Conservation (phyloP, 2,329 filamentous ascomycete species). For the Clathrospora elynae region DNA sequence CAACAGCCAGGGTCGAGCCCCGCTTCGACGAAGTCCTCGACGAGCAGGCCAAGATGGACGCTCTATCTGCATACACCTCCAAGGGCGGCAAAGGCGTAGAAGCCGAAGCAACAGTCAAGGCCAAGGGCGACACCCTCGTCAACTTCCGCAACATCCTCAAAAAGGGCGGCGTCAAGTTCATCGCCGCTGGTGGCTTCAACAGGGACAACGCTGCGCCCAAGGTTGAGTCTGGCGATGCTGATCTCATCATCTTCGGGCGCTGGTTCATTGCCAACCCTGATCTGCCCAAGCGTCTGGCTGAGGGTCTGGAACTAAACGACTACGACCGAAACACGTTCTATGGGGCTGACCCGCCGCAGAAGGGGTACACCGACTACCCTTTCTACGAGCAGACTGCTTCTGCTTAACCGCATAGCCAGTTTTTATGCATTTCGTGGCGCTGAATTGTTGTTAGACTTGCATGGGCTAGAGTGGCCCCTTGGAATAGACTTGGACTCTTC, state of each 20-base stretch:
- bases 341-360: constrained; percentile 41
- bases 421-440: constrained; percentile 18
- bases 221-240: constrained; percentile 50
- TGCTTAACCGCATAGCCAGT: constrained; percentile 18
- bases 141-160: constrained; percentile 55
- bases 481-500: too few species aligned
- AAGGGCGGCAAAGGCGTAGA: constrained; percentile 35
- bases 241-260: constrained; percentile 53
- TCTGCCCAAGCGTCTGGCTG: constrained; percentile 50
- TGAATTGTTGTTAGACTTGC: constrained; percentile 1
- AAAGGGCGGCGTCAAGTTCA: constrained; percentile 57
- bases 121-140: constrained; percentile 35
- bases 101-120: constrained; percentile 38
- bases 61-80: constrained; percentile 45
- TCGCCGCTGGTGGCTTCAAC: constrained; percentile 62
- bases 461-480: too few species aligned
- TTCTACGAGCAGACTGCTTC: constrained; percentile 33
- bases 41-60: constrained; percentile 47
- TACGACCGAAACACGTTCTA: constrained; percentile 57
- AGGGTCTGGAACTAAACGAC: constrained; percentile 47
- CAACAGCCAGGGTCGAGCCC: constrained; percentile 38
- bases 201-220: constrained; percentile 58
- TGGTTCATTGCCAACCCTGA: constrained; percentile 57
- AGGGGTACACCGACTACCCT: constrained; percentile 52
- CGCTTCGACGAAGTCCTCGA: constrained; percentile 47